These are phyloP conservation scores for Starmerella bombicola DNA, from an alignment of 805 yeast genomes.

Conservation along the genomic window DNA sequence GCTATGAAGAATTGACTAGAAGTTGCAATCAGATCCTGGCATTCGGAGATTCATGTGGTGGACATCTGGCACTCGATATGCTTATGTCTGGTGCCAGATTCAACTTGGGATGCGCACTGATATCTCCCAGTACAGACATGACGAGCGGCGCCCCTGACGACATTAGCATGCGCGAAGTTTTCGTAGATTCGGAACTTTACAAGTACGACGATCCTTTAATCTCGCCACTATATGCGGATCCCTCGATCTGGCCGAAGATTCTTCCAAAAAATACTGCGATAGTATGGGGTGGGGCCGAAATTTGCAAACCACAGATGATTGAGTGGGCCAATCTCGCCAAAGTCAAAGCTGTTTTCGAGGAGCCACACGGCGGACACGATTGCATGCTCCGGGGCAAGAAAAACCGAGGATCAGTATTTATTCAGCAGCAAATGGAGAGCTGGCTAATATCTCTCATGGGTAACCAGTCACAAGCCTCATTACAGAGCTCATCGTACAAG, in stretches of 20 bases:
- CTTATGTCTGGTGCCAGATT: constrained; percentile 8
- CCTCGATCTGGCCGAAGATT: constrained; percentile 11
- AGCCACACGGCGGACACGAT: constrained; percentile 22
- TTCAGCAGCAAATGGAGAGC: constrained; percentile 2
- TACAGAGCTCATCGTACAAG: no score
- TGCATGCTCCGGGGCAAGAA: constrained; percentile 19
- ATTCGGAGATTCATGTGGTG: constrained; percentile 30
- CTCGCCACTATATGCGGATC: constrained; percentile 15
- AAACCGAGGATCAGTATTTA: constrained; percentile 12
- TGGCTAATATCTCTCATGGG: no score
- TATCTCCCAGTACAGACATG: constrained; percentile 20
- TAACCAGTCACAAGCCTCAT: no score
- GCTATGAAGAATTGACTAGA: constrained; percentile 19
- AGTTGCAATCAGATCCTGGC: constrained; percentile 20
- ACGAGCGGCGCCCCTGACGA: constrained; percentile 8
- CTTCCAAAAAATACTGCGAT: constrained; percentile 15
- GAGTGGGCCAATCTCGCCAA: constrained; percentile 13
- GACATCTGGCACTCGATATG: constrained; percentile 22
- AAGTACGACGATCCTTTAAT: constrained; percentile 14
- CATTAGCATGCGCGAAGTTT: constrained; percentile 12
- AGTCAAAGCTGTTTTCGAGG: constrained; percentile 14
- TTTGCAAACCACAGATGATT: constrained; percentile 10
- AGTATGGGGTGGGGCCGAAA: constrained; percentile 22
- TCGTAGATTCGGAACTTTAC: constrained; percentile 3
- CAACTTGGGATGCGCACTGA: constrained; percentile 10